Conservation (phyloP, 2,329 filamentous ascomycete species). For the Chalaropsis thielavioides region DNA sequence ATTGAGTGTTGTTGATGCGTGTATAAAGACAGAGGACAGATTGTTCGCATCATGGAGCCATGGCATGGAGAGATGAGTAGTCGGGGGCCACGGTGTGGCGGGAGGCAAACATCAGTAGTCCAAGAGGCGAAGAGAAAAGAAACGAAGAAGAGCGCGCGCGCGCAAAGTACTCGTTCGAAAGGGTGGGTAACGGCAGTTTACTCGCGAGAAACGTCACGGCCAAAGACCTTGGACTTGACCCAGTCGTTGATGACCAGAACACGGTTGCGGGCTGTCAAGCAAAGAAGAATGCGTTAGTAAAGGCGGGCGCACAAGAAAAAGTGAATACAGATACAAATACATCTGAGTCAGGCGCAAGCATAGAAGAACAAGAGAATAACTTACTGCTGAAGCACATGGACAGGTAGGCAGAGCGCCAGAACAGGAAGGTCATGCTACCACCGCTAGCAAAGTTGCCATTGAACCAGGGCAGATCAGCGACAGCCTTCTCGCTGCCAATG, state of each 20-base stretch:
- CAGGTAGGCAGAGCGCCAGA: slow-evolving; percentile 95
- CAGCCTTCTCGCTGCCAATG: slow-evolving; percentile 94
- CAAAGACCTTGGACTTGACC: slow-evolving; percentile 93
- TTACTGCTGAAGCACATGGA: slow-evolving; percentile 99
- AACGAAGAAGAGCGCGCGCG: neutral
- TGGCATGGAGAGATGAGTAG: too few relatives aligned
- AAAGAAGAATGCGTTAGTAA: slow-evolving; percentile 19
- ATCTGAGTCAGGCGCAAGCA: neutral
- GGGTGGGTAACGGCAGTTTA: slow-evolving; percentile 28
- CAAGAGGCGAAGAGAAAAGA: too few relatives aligned
- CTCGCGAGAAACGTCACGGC: slow-evolving; percentile 82
- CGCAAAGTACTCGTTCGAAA: neutral
- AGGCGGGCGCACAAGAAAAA: neutral
- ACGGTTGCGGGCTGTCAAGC: slow-evolving; percentile 64
- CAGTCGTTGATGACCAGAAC: slow-evolving; percentile 87
- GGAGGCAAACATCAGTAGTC: too few relatives aligned
- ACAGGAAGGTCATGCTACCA: slow-evolving; percentile 88
- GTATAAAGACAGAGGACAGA: too few relatives aligned
- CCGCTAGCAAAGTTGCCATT: slow-evolving; percentile 91
- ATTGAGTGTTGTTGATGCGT: too few relatives aligned
- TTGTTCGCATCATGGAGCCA: too few relatives aligned
- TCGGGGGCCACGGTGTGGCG: too few relatives aligned
- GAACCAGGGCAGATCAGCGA: slow-evolving; percentile 94
- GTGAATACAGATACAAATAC: neutral
- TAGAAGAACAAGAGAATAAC: slow-evolving; percentile 23